Percentiles rank a stretch among this genome's conserved stretches.
These are phyloP conservation scores for Xanthoparmelia taractica DNA, from an alignment of 495 filamentous ascomycete species.

Conservation along the genomic window DNA sequence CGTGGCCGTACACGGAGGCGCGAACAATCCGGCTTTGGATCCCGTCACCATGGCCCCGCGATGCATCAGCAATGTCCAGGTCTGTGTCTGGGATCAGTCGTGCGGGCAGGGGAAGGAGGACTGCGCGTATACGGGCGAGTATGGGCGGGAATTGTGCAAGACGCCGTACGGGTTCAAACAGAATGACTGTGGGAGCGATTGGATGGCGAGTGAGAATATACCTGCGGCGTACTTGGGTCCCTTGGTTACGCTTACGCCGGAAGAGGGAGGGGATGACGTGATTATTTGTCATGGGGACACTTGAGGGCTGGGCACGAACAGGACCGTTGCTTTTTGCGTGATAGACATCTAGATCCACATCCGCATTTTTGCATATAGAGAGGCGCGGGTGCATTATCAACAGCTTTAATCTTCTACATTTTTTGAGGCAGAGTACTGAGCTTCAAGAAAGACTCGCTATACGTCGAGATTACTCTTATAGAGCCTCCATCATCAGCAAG, in stretches of 20 bases:
- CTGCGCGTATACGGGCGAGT: not conserved
- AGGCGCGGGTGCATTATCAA: too few species aligned
- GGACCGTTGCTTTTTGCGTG: not conserved
- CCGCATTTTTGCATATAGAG: not conserved
- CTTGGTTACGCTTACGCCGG: not conserved
- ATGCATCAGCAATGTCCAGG: slow-evolving; percentile 8
- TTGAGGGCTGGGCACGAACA: not conserved
- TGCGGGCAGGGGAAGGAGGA: not conserved
- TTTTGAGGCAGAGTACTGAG: too few species aligned
- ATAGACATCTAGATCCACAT: not conserved
- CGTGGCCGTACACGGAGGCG: slow-evolving; percentile 1
- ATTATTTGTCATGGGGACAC: not conserved
- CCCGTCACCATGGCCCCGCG: not conserved
- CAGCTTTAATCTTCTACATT: too few species aligned
- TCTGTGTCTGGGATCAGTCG: slow-evolving; percentile 7
- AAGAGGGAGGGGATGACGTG: not conserved
- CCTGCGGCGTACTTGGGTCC: slow-evolving; percentile 8
- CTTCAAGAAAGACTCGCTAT: too few species aligned
- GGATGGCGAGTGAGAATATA: not conserved
- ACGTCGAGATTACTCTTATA: too few species aligned
- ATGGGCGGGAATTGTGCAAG: slow-evolving; percentile 1
- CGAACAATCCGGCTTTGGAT: not conserved
- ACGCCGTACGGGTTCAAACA: not conserved
- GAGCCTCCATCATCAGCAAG: too few species aligned
- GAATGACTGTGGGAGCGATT: not conserved